Percentiles rank a stretch among this genome's conserved stretches.
These are phyloP conservation scores for Rubus parviflorus DNA, from an alignment of 306 rosid species.

Conservation along the genomic window DNA sequence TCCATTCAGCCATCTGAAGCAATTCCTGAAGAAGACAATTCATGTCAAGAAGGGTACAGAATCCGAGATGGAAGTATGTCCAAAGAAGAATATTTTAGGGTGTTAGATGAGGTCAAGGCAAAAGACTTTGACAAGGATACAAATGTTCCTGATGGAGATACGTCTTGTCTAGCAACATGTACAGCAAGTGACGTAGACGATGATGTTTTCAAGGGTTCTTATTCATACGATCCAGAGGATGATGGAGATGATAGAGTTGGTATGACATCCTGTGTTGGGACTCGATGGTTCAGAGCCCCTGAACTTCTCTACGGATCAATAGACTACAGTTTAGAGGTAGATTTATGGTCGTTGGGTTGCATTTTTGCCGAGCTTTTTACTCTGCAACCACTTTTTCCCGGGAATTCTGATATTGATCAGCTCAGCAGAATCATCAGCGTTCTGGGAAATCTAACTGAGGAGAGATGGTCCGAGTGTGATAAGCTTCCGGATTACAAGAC, in stretches of 20 bases:
- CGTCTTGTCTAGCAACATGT: slow-evolving; percentile 90
- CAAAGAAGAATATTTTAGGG: slow-evolving; percentile 73
- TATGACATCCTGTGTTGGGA: slow-evolving; percentile 83
- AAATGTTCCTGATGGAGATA: slow-evolving; percentile 52
- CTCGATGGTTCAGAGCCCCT: slow-evolving; percentile 83
- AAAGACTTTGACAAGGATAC: slow-evolving; percentile 65
- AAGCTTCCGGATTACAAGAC: slow-evolving; percentile 67
- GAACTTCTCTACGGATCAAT: slow-evolving; percentile 79
- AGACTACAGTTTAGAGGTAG: slow-evolving; percentile 76
- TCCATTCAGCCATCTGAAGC: slow-evolving; percentile 33
- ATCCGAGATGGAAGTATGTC: slow-evolving; percentile 36
- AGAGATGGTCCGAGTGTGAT: slow-evolving; percentile 66
- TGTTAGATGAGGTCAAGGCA: slow-evolving; percentile 69
- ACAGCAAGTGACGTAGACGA: slow-evolving; percentile 70
- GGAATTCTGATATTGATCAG: slow-evolving; percentile 83
- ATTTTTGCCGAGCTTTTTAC: slow-evolving; percentile 64
- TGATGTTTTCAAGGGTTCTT: slow-evolving; percentile 59
- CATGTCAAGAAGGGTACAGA: slow-evolving; percentile 34
- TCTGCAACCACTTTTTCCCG: slow-evolving; percentile 75
- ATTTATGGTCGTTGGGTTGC: slow-evolving; percentile 95
- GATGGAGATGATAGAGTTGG: slow-evolving; percentile 49
- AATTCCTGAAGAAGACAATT: slow-evolving; percentile 31
- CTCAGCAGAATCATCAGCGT: slow-evolving; percentile 64
- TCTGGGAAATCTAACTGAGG: slow-evolving; percentile 73
- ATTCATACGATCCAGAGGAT: slow-evolving; percentile 60